phyloP scores from a whole-genome alignment of 306 rosid species.

The Betula pendula region DNA sequence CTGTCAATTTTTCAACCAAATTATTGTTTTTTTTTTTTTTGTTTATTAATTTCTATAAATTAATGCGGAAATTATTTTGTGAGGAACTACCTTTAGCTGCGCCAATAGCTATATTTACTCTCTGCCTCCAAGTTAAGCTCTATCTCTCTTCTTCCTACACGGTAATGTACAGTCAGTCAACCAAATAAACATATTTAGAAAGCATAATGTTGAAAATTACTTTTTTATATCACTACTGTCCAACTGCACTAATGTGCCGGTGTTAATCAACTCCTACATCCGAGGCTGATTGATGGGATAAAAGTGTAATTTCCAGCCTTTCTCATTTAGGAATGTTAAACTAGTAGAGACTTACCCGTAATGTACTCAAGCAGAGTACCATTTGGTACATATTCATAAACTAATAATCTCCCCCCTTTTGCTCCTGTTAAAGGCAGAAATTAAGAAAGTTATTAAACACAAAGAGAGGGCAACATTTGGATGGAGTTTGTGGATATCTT shows the following conservation, averaged over 20 bases:
- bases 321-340: conserved; percentile 2
- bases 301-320: too few relatives aligned
- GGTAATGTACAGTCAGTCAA: neutral
- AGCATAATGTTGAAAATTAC: too few relatives aligned
- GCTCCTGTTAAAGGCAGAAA: conserved; percentile 40
- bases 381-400: conserved; percentile 77
- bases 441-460: conserved; percentile 22
- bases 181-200: too few relatives aligned
- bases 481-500: neutral
- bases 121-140: conserved; percentile 80
- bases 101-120: conserved; percentile 78
- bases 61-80: neutral
- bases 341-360: conserved; percentile 44
- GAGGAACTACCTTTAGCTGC: conserved; percentile 65
- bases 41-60: neutral
- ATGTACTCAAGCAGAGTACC: conserved; percentile 79
- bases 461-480: conserved; percentile 6
- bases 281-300: too few relatives aligned
- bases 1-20: conserved; percentile 33
- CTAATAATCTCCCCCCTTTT: conserved; percentile 53
- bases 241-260: too few relatives aligned
- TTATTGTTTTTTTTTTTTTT: conserved; percentile 8
- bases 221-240: too few relatives aligned
- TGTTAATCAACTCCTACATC: too few relatives aligned
- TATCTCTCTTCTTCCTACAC: conserved; percentile 49